phyloP scores from a whole-genome alignment of 2,329 filamentous ascomycete genomes.

The Coleophoma cylindrospora region DNA sequence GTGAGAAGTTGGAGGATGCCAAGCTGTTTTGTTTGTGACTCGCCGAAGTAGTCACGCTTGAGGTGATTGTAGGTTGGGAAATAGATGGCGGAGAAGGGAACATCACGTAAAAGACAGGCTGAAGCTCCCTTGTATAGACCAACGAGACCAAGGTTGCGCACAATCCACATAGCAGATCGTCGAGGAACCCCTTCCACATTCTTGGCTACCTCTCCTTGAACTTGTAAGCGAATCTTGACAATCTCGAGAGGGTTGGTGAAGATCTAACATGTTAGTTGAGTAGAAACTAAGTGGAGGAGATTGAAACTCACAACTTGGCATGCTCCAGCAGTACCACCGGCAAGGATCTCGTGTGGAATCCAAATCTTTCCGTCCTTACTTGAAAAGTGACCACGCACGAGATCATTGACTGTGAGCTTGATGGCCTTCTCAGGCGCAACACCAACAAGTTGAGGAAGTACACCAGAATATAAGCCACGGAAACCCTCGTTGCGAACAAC shows the following conservation, averaged over 20 bases:
- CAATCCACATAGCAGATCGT: conserved; percentile 96
- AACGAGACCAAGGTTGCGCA: conserved; percentile 87
- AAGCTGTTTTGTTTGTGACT: conserved; percentile 80
- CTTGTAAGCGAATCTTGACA: conserved; percentile 96
- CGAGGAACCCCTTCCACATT: conserved; percentile 75
- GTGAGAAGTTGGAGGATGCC: conserved; percentile 87
- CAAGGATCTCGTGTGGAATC: conserved; percentile 68
- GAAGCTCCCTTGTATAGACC: conserved; percentile 96
- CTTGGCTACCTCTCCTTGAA: conserved; percentile 94
- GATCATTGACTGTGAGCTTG: conserved; percentile 96
- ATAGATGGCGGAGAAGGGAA: conserved; percentile 98
- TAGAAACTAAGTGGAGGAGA: background rate
- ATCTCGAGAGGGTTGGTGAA: conserved; percentile 99
- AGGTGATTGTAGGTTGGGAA: conserved; percentile 95
- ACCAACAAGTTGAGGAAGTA: conserved; percentile 90
- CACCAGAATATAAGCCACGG: conserved; percentile 86
- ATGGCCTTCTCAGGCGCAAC: conserved; percentile 99
- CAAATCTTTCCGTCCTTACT: conserved; percentile 71
- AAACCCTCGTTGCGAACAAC: conserved; percentile 91
- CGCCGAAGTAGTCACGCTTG: conserved; percentile 91
- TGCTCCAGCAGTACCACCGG: conserved; percentile 83
- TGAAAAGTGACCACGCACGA: conserved; percentile 73
- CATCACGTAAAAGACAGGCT: conserved; percentile 90
- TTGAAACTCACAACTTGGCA: conserved; percentile 85
- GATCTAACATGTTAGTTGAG: conserved; percentile 46